phyloP scores from a whole-genome alignment of 2,329 filamentous ascomycete species.

The Aspergillus floridensis region DNA sequence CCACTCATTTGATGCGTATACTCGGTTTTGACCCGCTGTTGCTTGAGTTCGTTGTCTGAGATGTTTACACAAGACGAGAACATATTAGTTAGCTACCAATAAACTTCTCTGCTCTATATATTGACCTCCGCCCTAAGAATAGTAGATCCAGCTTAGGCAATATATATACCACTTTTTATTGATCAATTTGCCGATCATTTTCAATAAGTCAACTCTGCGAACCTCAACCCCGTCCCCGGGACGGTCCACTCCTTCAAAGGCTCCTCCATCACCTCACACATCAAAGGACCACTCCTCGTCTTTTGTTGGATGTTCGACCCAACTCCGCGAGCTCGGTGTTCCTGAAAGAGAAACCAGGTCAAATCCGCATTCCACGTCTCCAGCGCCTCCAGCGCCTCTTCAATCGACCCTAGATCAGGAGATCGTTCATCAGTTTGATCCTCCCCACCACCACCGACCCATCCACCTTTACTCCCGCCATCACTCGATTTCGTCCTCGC shows the following conservation, averaged over 20 bases:
- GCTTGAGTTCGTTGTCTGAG: neutral
- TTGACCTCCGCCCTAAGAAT: neutral
- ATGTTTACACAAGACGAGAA: neutral
- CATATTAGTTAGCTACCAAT: conserved; percentile 1
- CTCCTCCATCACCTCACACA: conserved; percentile 11
- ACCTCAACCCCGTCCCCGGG: conserved; percentile 35
- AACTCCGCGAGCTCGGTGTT: conserved; percentile 14
- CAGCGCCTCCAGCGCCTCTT: conserved; percentile 38
- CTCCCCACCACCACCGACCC: no score
- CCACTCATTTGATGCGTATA: conserved; percentile 1
- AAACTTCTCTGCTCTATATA: neutral
- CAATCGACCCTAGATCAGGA: conserved; percentile 20
- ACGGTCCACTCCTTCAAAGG: conserved; percentile 10
- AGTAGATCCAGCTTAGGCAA: neutral
- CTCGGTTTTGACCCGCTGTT: neutral
- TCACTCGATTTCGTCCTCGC: neutral
- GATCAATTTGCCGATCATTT: neutral
- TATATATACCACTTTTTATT: no score
- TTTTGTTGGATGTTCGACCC: conserved; percentile 19
- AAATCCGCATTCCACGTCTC: conserved; percentile 43
- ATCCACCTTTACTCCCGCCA: no score
- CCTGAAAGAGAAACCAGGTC: conserved; percentile 42
- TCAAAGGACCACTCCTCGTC: neutral
- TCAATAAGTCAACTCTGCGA: conserved; percentile 30
- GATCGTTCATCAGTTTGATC: no score